A percentile compares a stretch with the other conserved stretches of the same genome.
Evolutionary conservation across 2,329 filamentous ascomycete species (phyloP).

Genomic region (Phyllosticta citribraziliensis): DNA sequence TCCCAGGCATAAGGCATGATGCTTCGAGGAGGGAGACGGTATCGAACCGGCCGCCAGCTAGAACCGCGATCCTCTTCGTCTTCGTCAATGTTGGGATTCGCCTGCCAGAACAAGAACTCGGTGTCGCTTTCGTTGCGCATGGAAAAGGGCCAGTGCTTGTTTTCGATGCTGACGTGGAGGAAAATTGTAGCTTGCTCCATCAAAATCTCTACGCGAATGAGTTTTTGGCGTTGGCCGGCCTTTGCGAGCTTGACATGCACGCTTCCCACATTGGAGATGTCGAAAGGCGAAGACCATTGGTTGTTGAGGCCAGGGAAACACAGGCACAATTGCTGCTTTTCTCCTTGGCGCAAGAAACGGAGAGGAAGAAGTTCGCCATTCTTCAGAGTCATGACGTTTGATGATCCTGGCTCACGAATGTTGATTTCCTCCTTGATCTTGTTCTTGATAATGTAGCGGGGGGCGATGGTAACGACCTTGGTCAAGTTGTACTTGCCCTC

Average conservation of each 20-base stretch:
- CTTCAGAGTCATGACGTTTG: conserved; percentile 69
- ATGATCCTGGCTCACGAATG: conserved; percentile 84
- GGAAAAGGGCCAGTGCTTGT: conserved; percentile 94
- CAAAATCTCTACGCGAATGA: conserved; percentile 79
- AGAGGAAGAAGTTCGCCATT: conserved; percentile 74
- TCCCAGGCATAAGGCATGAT: conserved; percentile 99
- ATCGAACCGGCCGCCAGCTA: conserved; percentile 85
- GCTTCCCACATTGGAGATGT: conserved; percentile 88
- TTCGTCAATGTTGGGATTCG: conserved; percentile 84
- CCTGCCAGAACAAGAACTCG: conserved; percentile 94
- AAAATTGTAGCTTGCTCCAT: conserved; percentile 93
- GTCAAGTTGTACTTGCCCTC: conserved; percentile 97
- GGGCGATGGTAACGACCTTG: conserved; percentile 86
- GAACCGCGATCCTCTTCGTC: conserved; percentile 74
- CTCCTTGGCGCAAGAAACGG: conserved; percentile 76
- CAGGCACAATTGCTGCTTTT: conserved; percentile 79
- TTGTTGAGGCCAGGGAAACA: conserved; percentile 93
- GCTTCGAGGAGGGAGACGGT: conserved; percentile 82
- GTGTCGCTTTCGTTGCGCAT: conserved; percentile 97
- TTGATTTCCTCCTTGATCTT: conserved; percentile 81
- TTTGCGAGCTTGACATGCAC: conserved; percentile 91
- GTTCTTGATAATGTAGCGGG: conserved; percentile 89
- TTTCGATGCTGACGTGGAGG: conserved; percentile 80
- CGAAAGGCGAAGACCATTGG: conserved; percentile 96
- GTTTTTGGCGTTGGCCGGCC: conserved; percentile 75